phyloP scores from a whole-genome alignment of 2,329 filamentous ascomycete genomes.

The Verticillium zaregamsianum region DNA sequence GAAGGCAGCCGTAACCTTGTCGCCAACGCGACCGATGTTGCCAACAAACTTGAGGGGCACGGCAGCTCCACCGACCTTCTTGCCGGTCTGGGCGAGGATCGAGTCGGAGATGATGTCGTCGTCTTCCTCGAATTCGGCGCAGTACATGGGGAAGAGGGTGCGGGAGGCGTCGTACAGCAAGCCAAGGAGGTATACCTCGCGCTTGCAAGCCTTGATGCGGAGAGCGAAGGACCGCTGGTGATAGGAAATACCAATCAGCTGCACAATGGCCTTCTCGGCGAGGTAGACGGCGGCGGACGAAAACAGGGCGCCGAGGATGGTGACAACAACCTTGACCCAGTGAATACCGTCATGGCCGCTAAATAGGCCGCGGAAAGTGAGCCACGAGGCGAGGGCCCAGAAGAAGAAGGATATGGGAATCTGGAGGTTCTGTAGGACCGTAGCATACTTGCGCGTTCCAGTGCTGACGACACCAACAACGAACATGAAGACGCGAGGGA shows the following conservation, averaged over 20 bases:
- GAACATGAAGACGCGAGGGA: slow-evolving; percentile 63
- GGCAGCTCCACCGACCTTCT: slow-evolving; percentile 31
- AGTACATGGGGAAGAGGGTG: slow-evolving; percentile 87
- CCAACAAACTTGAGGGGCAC: slow-evolving; percentile 58
- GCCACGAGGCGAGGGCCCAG: slow-evolving; percentile 60
- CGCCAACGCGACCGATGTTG: slow-evolving; percentile 76
- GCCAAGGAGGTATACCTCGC: slow-evolving; percentile 74
- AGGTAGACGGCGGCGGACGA: slow-evolving; percentile 68
- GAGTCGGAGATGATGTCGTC: slow-evolving; percentile 85
- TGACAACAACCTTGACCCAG: slow-evolving; percentile 58
- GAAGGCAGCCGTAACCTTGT: slow-evolving; percentile 90
- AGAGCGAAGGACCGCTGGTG: slow-evolving; percentile 80
- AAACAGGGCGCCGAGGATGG: slow-evolving; percentile 62
- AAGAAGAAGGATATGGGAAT: slow-evolving; percentile 65
- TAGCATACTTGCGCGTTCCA: slow-evolving; percentile 67
- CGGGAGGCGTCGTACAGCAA: slow-evolving; percentile 88
- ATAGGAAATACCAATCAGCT: slow-evolving; percentile 81
- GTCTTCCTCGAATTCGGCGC: slow-evolving; percentile 83
- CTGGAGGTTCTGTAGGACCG: slow-evolving; percentile 59
- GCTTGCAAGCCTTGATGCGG: slow-evolving; percentile 86
- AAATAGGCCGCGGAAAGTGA: slow-evolving; percentile 58
- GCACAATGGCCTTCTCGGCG: slow-evolving; percentile 73
- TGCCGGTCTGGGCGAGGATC: slow-evolving; percentile 48
- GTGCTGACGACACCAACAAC: slow-evolving; percentile 65
- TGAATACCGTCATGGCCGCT: slow-evolving; percentile 27